Evolutionary conservation across 179 eudicot genomes (phyloP), one percentile per base, ranked within the genome.

Genomic region (Camellia oleifera): DNA sequence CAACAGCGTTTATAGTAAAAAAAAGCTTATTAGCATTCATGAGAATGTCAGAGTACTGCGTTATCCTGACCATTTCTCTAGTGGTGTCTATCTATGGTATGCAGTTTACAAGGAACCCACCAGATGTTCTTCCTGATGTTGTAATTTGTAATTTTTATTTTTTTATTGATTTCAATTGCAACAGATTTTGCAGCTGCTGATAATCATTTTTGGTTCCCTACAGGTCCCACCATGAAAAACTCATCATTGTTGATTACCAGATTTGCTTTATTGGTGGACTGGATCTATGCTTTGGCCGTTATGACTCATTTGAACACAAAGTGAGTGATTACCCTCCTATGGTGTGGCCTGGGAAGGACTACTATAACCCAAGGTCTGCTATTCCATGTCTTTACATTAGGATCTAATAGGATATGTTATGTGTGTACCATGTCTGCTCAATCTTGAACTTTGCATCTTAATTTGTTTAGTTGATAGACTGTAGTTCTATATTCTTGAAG

Each of bases 181-280:
- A 46, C 9, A 64, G 72, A 72, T 12, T 54, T 57, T 82, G 11
- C 76, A 42, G 50, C 76, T 77, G 46, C 81, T 78, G 57, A 69
- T 58, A 40, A 50, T 50, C 66, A 15, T 67, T 65, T 74, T 18
- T 69, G 69, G 50, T 80, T 14, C 48, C 53, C 18, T 56, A 60
- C 76, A 96, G 99, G 98, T 96, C 98, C 81, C 99, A 96, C 87
- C 99, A 96, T 88, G 98, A 96, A 84, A 96, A 96, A 81, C 87
- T 94, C 74, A 97, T 94, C 57, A 91, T 94, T 77, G 94, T 96
- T 83, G 99, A 96, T 87, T 82, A 94, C 82, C 95, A 91, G 56
- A 83, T 96, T 77, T 94, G 98, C 90, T 96, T 94, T 84, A 87
- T 94, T 84, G 99, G 98, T 77, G 99, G 98, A 77, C 90, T 96